Percentiles rank a stretch among this genome's conserved stretches.
Conservation (phyloP, 75 land plant genomes). For the Cunninghamia lanceolata region DNA sequence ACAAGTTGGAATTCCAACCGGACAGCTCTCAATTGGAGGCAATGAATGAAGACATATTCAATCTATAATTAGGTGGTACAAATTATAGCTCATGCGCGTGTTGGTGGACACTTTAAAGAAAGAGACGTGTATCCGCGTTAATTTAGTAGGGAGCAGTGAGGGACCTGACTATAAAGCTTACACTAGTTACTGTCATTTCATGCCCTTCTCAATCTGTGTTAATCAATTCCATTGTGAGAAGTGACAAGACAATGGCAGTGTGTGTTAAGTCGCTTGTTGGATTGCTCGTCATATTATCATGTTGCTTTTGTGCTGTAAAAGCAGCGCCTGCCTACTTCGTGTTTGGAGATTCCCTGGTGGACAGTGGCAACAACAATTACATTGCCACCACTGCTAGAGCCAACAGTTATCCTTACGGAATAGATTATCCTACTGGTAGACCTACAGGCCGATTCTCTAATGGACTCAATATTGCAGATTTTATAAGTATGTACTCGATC, state of each 20-base stretch:
- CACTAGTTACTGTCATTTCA: too few relatives aligned
- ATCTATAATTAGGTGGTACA: too few relatives aligned
- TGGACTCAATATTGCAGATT: conserved; percentile 13
- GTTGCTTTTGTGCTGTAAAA: neutral
- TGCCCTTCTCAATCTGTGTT: too few relatives aligned
- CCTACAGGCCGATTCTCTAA: conserved; percentile 21
- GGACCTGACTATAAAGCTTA: too few relatives aligned
- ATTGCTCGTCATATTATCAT: neutral
- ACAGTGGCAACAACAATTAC: conserved; percentile 23
- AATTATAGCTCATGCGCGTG: too few relatives aligned
- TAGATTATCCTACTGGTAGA: neutral
- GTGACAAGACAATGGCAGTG: neutral
- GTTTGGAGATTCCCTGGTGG: conserved; percentile 27
- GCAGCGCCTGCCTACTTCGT: conserved; percentile 4
- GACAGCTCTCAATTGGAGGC: too few relatives aligned
- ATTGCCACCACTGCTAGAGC: conserved; percentile 4
- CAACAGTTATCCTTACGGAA: conserved; percentile 17
- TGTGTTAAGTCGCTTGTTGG: neutral
- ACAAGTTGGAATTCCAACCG: too few relatives aligned
- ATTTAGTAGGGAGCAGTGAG: too few relatives aligned
- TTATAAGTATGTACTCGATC: neutral
- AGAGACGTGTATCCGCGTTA: too few relatives aligned
- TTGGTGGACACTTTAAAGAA: too few relatives aligned
- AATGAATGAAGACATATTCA: too few relatives aligned
- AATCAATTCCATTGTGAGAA: too few relatives aligned